Percentiles rank a stretch among this genome's conserved stretches.
phyloP scores from a whole-genome alignment of 768 basidiomycete genomes.

The Aureoboletus auriporus region DNA sequence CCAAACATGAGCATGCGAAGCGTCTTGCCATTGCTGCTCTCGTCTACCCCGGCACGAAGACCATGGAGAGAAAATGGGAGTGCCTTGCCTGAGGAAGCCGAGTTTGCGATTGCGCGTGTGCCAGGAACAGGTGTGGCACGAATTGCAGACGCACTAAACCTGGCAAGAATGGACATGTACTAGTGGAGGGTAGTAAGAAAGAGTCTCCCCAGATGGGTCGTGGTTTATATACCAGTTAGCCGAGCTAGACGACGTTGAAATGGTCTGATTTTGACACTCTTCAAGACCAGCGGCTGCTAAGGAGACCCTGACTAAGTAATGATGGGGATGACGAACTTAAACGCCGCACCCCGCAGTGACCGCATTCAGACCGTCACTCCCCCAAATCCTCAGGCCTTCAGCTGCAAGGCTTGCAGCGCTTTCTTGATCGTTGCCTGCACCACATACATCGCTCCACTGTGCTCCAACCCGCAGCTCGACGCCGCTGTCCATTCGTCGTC shows the following conservation, averaged over 20 bases:
- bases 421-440: too few species aligned
- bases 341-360: too few species aligned
- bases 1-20: conserved; percentile 56
- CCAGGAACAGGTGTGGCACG: conserved; percentile 10
- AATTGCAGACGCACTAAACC: conserved; percentile 7
- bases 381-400: too few species aligned
- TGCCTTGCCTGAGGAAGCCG: conserved; percentile 35
- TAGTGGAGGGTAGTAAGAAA: not conserved
- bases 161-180: conserved; percentile 21
- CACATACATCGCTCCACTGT: too few species aligned
- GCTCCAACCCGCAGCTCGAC: too few species aligned
- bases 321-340: too few species aligned
- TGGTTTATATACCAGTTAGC: conserved; percentile 17
- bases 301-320: too few species aligned
- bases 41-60: conserved; percentile 29
- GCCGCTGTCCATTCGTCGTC: too few species aligned
- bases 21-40: conserved; percentile 18
- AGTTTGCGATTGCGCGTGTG: conserved; percentile 27
- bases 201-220: not conserved
- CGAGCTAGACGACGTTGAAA: conserved; percentile 16
- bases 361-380: too few species aligned
- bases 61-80: conserved; percentile 50
- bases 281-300: not conserved
- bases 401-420: too few species aligned
- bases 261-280: conserved; percentile 1